A percentile compares a stretch with the other conserved stretches of the same genome.
These are phyloP conservation scores for Cornus suecica DNA, from an alignment of 148 eudicot genomes.

Conservation along the genomic window DNA sequence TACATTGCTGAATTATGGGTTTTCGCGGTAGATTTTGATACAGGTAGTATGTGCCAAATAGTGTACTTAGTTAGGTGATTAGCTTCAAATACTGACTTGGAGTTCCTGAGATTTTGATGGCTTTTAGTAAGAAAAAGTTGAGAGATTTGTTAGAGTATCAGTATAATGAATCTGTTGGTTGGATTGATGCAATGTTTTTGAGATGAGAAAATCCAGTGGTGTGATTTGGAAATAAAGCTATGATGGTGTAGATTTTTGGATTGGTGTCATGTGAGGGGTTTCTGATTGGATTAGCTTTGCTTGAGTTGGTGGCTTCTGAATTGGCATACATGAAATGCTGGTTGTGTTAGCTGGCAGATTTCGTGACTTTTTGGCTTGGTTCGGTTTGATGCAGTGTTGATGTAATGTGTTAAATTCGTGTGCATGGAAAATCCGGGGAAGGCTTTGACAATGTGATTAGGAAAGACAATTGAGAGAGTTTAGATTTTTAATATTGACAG, in stretches of 20 bases:
- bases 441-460: not conserved
- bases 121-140: not conserved
- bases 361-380: not conserved
- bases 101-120: not conserved
- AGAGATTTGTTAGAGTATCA: not conserved
- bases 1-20: not conserved
- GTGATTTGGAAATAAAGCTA: too few species aligned
- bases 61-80: not conserved
- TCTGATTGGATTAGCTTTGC: too few species aligned
- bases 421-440: not conserved
- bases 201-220: too few species aligned
- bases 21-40: not conserved
- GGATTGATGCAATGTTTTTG: too few species aligned
- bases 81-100: not conserved
- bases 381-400: not conserved
- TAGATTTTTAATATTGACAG: not conserved
- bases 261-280: too few species aligned
- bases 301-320: too few species aligned
- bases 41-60: not conserved
- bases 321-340: too few species aligned
- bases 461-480: not conserved
- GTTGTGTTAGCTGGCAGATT: not conserved
- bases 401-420: not conserved
- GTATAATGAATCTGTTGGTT: too few species aligned
- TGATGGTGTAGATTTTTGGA: too few species aligned